Base-by-base conservation (phyloP, 2,329 filamentous ascomycete species). In the Alternaria burnsii region DNA sequence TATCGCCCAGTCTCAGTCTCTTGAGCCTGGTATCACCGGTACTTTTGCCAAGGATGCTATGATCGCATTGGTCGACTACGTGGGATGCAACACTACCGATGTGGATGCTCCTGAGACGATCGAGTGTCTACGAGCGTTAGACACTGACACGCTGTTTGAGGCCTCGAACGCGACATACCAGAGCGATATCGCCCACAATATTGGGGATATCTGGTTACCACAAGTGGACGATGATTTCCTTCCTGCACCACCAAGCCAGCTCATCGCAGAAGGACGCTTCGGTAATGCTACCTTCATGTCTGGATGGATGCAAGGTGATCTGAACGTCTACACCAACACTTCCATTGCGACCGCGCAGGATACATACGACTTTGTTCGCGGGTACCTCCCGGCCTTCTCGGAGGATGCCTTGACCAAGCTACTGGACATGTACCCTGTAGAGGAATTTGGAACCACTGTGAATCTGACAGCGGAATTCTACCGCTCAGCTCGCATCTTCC, bases 161-260 rank as follows among this genome's bases (percentile, higher is more conserved):
- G 79, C 82, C 0, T 80, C 83, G 1, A 65, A 82, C n/a, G 67
- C 74, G 0, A 84, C 82, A 1, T 81, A 83, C 54, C 43, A 61
- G 9, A 68, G 63, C 5, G 82, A 80, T 50, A 76, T 79, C 16
- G 61, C 53, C 2, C 69, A 74, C 40, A 79, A 78, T 42, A 68
- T 77, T 52, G 84, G 84, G 12, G 84, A 86, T 55, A 80, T 84
- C 51, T 86, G 82, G 81, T 40, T 85, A 0, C 84, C 84, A 0
- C 78, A 74, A 0, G 81, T 85, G 0, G 83, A 86, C 59, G 80
- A 79, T 14, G 82, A 84, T 64, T 84, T 84, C 65, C 71, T 85
- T n/a, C 82, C 82, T 26, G 78, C 73, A 2, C 69, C 82, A 5
- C 80, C 83, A 1, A 82, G 80, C 7, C 66, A 77, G 55, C 76